A percentile compares a stretch with the other conserved stretches of the same genome.
Conservation (phyloP, 345 rosid species). For the Dipteronia sinensis region DNA sequence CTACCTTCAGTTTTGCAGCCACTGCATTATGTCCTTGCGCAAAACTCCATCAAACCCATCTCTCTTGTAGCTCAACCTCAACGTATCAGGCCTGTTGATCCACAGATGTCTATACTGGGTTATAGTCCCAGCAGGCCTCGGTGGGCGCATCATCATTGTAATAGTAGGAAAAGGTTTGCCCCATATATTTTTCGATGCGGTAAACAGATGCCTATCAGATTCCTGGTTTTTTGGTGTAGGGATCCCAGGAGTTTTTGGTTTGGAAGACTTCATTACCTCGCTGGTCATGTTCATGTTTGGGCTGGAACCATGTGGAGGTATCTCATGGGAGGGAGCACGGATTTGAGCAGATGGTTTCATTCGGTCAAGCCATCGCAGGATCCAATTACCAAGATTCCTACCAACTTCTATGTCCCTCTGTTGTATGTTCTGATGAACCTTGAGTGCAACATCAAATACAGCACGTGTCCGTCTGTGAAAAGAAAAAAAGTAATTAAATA, state of each 20-base stretch:
- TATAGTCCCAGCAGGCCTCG: conserved; percentile 48
- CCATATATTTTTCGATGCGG: conserved; percentile 45
- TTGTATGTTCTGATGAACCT: conserved; percentile 72
- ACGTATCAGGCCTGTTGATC: conserved; percentile 25
- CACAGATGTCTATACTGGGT: conserved; percentile 64
- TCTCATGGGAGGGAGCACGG: conserved; percentile 40
- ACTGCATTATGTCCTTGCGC: conserved; percentile 76
- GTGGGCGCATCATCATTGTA: conserved; percentile 61
- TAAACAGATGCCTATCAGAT: conserved; percentile 54
- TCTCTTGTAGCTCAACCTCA: conserved; percentile 28
- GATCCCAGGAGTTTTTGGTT: conserved; percentile 40
- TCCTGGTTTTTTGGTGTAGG: conserved; percentile 47
- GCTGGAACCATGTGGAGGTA: conserved; percentile 26
- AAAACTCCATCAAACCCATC: conserved; percentile 46
- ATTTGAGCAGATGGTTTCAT: conserved; percentile 95
- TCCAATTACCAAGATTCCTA: conserved; percentile 82
- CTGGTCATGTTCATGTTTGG: conserved; percentile 43
- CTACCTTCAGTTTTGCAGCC: conserved; percentile 42
- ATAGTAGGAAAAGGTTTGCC: conserved; percentile 59
- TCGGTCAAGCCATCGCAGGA: conserved; percentile 77
- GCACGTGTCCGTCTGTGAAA: conserved; percentile 59
- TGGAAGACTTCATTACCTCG: conserved; percentile 38
- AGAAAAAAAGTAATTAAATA: not conserved
- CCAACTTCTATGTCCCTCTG: conserved; percentile 89
- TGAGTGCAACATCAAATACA: conserved; percentile 63